Percentiles rank a stretch among this genome's conserved stretches.
These are phyloP conservation scores for Friedmanniomyces endolithicus DNA, from an alignment of 495 filamentous ascomycete species.

Conservation along the genomic window DNA sequence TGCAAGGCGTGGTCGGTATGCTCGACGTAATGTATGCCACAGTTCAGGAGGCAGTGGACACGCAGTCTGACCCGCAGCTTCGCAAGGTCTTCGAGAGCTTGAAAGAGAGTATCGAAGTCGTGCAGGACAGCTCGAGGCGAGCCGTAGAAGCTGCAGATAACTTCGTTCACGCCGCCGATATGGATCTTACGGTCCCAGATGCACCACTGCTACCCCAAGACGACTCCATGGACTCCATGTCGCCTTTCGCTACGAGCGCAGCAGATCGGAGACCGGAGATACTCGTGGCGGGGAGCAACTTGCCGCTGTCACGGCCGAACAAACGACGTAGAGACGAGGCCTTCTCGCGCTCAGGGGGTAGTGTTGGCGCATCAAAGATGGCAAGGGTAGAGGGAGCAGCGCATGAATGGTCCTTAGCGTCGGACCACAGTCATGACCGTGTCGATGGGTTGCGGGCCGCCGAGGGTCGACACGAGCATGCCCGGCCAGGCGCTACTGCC, in stretches of 20 bases:
- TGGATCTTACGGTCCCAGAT: conserved; percentile 71
- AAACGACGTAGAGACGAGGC: conserved; percentile 26
- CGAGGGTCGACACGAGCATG: background rate
- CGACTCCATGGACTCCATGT: conserved; percentile 6
- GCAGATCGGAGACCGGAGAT: conserved; percentile 25
- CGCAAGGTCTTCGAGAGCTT: conserved; percentile 49
- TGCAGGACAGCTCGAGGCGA: conserved; percentile 68
- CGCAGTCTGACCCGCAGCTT: conserved; percentile 38
- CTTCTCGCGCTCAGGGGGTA: conserved; percentile 10
- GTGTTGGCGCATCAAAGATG: conserved; percentile 6
- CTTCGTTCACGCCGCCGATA: conserved; percentile 75
- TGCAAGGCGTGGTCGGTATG: conserved; percentile 81
- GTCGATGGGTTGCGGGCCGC: conserved; percentile 10
- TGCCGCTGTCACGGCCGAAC: conserved; percentile 19
- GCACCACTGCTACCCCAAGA: conserved; percentile 26
- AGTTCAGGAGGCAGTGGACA: conserved; percentile 55
- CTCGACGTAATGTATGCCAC: conserved; percentile 75
- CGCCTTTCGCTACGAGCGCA: conserved; percentile 5
- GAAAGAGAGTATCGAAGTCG: conserved; percentile 62
- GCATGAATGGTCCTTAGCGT: background rate
- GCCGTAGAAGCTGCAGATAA: conserved; percentile 76
- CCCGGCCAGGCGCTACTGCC: background rate
- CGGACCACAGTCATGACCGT: conserved; percentile 10
- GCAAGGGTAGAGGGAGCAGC: background rate
- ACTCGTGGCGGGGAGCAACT: conserved; percentile 23